Percentiles rank a stretch among this genome's conserved stretches.
phyloP scores from a whole-genome alignment of 768 basidiomycete genomes.

The Mycena rebaudengoi region DNA sequence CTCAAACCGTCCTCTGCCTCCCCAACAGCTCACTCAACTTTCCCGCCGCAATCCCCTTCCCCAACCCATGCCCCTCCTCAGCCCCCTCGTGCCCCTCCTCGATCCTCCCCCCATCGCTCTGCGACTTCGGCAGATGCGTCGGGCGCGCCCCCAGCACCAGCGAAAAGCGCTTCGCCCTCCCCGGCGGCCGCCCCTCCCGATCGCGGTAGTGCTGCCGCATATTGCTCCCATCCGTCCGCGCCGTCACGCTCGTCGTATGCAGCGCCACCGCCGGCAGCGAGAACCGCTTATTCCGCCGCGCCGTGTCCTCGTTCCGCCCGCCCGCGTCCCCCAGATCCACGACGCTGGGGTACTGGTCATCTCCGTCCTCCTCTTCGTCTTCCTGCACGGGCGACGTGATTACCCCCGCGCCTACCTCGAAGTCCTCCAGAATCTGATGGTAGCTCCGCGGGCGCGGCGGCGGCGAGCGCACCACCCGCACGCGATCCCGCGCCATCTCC shows the following conservation, averaged over 20 bases:
- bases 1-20: slow-evolving; percentile 34
- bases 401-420: slow-evolving; percentile 47
- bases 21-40: slow-evolving; percentile 64
- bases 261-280: slow-evolving; percentile 81
- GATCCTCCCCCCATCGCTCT: slow-evolving; percentile 17
- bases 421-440: slow-evolving; percentile 72
- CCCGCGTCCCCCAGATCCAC: slow-evolving; percentile 20
- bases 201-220: slow-evolving; percentile 25
- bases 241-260: slow-evolving; percentile 76
- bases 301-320: slow-evolving; percentile 63
- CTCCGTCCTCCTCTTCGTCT: slow-evolving; percentile 29
- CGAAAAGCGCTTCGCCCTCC: slow-evolving; percentile 62
- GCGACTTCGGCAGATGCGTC: slow-evolving; percentile 37
- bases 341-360: slow-evolving; percentile 2
- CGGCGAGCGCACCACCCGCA: slow-evolving; percentile 43
- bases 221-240: slow-evolving; percentile 52
- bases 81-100: slow-evolving; percentile 24
- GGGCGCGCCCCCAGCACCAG: slow-evolving; percentile 59
- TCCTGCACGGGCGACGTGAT: slow-evolving; percentile 21
- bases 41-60: slow-evolving; percentile 59
- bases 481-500: slow-evolving; percentile 34
- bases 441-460: slow-evolving; percentile 67
- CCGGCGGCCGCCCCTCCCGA: slow-evolving; percentile 37
- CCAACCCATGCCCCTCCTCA: slow-evolving; percentile 26
- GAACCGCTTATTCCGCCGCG: slow-evolving; percentile 71